A percentile compares a stretch with the other conserved stretches of the same genome.
phyloP scores from a whole-genome alignment of 2,329 filamentous ascomycete species.

The Colletotrichum sidae region DNA sequence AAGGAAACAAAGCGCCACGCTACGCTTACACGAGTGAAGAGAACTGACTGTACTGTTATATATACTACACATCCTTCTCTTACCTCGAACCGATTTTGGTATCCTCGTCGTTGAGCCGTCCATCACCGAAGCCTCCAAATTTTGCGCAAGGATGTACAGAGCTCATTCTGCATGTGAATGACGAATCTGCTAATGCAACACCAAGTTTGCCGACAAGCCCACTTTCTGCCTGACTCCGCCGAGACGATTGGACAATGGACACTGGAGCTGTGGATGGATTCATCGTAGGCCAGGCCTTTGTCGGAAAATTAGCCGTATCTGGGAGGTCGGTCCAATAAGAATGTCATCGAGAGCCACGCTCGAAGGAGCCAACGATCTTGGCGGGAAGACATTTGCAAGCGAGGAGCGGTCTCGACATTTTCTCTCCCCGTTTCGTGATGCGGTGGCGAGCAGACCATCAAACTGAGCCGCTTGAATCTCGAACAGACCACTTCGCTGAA shows the following conservation, averaged over 20 bases:
- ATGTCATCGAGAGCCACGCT: background rate
- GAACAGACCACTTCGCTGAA: too few species aligned
- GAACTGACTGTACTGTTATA: background rate
- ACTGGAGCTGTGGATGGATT: too few species aligned
- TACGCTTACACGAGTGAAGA: background rate
- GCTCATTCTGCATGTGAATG: constrained; percentile 27
- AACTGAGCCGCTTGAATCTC: too few species aligned
- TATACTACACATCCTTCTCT: background rate
- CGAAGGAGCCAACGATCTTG: constrained; percentile 1
- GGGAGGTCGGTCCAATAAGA: background rate
- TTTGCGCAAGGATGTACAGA: background rate
- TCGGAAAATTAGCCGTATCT: constrained; percentile 15
- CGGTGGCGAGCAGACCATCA: background rate
- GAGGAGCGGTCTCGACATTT: background rate
- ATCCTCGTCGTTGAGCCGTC: background rate
- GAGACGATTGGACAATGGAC: constrained; percentile 7
- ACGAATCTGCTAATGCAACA: constrained; percentile 30
- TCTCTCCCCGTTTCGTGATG: background rate
- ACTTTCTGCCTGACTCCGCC: background rate
- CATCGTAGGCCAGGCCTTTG: background rate
- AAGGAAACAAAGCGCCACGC: background rate
- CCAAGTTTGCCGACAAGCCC: constrained; percentile 6
- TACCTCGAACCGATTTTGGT: background rate
- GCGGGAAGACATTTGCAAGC: background rate
- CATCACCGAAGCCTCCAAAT: background rate